Percentiles rank a stretch among this genome's conserved stretches.
Conservation (phyloP, 2,329 filamentous ascomycete species). For the Xylaria multiplex region DNA sequence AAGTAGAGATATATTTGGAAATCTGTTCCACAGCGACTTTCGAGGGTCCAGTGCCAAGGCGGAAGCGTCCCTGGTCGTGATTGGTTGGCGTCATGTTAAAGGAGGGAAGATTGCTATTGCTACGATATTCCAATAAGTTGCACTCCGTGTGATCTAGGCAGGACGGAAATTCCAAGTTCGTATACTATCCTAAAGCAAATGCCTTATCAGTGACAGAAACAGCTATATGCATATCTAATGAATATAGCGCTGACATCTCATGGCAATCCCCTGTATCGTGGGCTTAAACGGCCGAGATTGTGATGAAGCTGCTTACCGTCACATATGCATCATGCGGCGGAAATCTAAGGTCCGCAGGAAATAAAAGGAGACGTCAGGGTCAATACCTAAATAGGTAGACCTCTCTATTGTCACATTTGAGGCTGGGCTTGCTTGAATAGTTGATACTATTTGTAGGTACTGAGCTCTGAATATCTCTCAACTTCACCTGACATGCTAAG, state of each 20-base stretch:
- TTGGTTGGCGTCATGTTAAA: neutral
- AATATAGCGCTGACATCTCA: neutral
- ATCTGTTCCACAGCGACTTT: no score
- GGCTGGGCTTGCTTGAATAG: neutral
- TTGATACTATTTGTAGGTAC: neutral
- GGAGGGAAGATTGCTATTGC: neutral
- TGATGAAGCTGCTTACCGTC: slow-evolving; percentile 6
- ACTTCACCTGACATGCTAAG: neutral
- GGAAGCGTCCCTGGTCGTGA: neutral
- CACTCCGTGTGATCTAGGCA: no score
- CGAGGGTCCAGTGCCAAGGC: neutral
- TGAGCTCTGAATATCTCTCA: neutral
- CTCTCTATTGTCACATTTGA: neutral
- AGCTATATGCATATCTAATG: slow-evolving; percentile 2
- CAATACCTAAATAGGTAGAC: neutral
- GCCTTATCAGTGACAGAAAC: slow-evolving; percentile 5
- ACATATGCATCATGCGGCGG: neutral
- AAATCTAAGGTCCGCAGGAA: no score
- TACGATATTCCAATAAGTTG: neutral
- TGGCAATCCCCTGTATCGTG: slow-evolving; percentile 17
- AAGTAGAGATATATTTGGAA: slow-evolving; percentile 8
- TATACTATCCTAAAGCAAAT: neutral
- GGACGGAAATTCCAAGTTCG: neutral
- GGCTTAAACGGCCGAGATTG: slow-evolving; percentile 5
- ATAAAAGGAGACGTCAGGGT: no score